Base-by-base conservation (phyloP, 257 asterid genomes). In the Nicotiana sylvestris region DNA sequence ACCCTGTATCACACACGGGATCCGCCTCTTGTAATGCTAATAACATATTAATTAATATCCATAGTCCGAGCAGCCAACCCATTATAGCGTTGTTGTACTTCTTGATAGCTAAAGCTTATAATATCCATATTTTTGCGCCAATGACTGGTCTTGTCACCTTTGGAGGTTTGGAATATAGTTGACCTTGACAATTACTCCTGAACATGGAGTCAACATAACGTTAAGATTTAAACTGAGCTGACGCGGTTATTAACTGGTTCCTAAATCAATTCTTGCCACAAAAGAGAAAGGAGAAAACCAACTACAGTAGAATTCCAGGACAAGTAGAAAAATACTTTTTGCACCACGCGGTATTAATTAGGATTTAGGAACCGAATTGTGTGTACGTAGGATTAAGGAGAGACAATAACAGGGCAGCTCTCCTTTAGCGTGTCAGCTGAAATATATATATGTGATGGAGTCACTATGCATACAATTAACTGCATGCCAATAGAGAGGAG, bases 361-460 rank as follows among this genome's bases (percentile, higher is more conserved):
- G 21, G 0, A 21, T 21, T 17, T 57, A 57, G 6, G 27, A 1
- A 27, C 9, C 64, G 25, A 53, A 12, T 16, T 53, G 5, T 13
- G 7, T 2, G 9, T 17, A 18, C 4, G 7, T 15, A 55, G n/a
- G 60, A 15, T 15, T 55, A 55, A 55, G 60, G 2, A 55, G 60
- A 69, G 13, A 68, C 32, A 4, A 32, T 37, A 37, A 18, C 32
- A 46, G 0, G 18, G 77, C 57, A 37, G 13, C 95, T 91, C 89
- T 85, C 92, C 92, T 87, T 90, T 87, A 91, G 92, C 93, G 82
- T 90, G 90, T 81, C 56, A 64, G 35, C 18, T 3, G 10, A 56
- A 3, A 43, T 70, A 70, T 43, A 4, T 70, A 33, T 18, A n/a
- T 39, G 29, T 8, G 6, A 10, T 49, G 15, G 15, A 49, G 15